phyloP scores from a whole-genome alignment of 495 filamentous ascomycete species.

The Penicillium lividum region DNA sequence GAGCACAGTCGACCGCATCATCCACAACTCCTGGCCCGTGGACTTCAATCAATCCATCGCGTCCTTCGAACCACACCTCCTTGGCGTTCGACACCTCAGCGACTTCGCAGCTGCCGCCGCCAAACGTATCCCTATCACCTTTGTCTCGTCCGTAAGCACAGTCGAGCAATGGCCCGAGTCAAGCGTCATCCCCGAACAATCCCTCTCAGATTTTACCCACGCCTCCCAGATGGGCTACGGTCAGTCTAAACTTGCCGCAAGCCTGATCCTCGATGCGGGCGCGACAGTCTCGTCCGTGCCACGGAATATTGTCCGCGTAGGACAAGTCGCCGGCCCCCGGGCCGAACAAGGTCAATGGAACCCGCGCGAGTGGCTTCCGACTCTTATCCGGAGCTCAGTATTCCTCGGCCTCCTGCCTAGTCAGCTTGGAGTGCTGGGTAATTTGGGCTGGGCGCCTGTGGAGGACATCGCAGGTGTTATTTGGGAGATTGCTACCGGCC shows the following conservation, averaged over 20 bases:
- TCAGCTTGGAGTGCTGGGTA: slow-evolving; percentile 6
- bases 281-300: slow-evolving; percentile 25
- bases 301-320: slow-evolving; percentile 52
- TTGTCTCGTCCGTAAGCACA: slow-evolving; percentile 53
- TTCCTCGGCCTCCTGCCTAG: slow-evolving; percentile 7
- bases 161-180: slow-evolving; percentile 37
- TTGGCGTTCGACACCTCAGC: slow-evolving; percentile 49
- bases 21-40: slow-evolving; percentile 66
- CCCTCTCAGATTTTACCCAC: slow-evolving; percentile 42
- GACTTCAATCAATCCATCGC: slow-evolving; percentile 60
- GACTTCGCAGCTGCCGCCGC: slow-evolving; percentile 46
- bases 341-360: slow-evolving; percentile 34
- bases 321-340: slow-evolving; percentile 57
- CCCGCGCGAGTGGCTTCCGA: slow-evolving; percentile 36
- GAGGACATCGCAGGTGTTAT: slow-evolving; percentile 19
- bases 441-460: slow-evolving; percentile 19
- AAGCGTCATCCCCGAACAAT: slow-evolving; percentile 44
- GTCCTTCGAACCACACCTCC: slow-evolving; percentile 55
- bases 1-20: slow-evolving; percentile 46
- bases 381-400: slow-evolving; percentile 6
- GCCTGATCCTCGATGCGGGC: slow-evolving; percentile 10
- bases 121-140: slow-evolving; percentile 48
- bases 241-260: slow-evolving; percentile 45
- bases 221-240: slow-evolving; percentile 49
- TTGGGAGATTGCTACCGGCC: slow-evolving; percentile 12